A percentile compares a stretch with the other conserved stretches of the same genome.
Evolutionary conservation across 2,329 filamentous ascomycete species (phyloP).

Genomic region (Zarea fungicola): DNA sequence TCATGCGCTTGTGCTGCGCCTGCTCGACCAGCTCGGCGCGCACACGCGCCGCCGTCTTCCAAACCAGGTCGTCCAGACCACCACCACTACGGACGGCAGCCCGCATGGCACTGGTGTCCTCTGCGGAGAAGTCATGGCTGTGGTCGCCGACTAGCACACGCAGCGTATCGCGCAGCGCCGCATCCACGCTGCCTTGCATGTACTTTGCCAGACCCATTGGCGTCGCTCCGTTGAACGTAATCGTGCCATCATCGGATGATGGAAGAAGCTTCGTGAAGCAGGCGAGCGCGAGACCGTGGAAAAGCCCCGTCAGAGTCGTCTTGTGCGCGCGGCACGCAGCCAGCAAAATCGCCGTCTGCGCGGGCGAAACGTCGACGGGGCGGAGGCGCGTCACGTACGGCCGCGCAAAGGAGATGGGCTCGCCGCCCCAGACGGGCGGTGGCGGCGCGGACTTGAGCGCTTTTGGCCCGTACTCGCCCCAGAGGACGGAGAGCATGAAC

Average conservation of each 20-base stretch:
- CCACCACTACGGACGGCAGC: conserved; percentile 20
- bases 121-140: conserved; percentile 24
- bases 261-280: conserved; percentile 36
- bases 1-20: conserved; percentile 28
- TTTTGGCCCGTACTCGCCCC: conserved; percentile 33
- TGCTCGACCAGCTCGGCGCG: conserved; percentile 31
- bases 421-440: conserved; percentile 33
- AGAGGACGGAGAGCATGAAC: conserved; percentile 38
- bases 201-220: conserved; percentile 42
- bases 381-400: conserved; percentile 32
- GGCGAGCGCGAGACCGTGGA: conserved; percentile 40
- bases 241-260: conserved; percentile 22
- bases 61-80: conserved; percentile 30
- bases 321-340: conserved; percentile 34
- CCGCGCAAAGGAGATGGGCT: conserved; percentile 28
- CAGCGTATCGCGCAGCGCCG: conserved; percentile 22
- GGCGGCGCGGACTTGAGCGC: conserved; percentile 28
- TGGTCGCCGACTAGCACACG: conserved; percentile 36
- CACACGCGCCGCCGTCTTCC: conserved; percentile 34
- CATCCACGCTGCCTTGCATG: conserved; percentile 19
- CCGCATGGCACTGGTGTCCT: conserved; percentile 13
- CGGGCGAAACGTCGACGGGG: conserved; percentile 30
- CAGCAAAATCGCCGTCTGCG: conserved; percentile 28
- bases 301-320: conserved; percentile 43
- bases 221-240: conserved; percentile 33